Percentiles rank a stretch among this genome's conserved stretches.
Conservation (phyloP, 768 basidiomycete species). For the Lactarius hengduanensis region DNA sequence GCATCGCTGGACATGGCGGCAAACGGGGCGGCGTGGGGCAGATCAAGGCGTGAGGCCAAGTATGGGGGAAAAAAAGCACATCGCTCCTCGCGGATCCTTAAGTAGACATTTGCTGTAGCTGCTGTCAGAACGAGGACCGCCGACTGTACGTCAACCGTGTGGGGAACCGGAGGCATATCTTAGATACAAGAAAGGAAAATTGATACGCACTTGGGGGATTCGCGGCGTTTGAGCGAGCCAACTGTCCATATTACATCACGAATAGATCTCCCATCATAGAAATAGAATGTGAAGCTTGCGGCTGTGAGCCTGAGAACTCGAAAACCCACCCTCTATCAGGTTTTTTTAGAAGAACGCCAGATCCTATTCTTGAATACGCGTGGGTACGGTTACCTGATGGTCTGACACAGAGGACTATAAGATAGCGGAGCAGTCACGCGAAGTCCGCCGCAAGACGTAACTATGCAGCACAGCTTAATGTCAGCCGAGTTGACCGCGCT, state of each 20-base stretch:
- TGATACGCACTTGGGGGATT: slow-evolving; percentile 7
- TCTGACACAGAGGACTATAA: neutral
- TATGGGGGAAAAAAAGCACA: neutral
- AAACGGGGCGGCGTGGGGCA: neutral
- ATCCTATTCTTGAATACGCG: neutral
- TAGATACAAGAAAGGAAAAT: neutral
- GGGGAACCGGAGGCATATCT: neutral
- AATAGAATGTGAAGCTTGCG: neutral
- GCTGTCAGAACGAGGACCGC: neutral
- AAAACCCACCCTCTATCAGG: neutral
- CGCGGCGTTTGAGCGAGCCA: slow-evolving; percentile 1
- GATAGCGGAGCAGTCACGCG: neutral
- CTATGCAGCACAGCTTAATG: neutral
- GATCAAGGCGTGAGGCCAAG: neutral
- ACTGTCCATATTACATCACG: neutral
- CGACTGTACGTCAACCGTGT: neutral
- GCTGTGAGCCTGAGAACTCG: neutral
- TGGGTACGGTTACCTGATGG: neutral
- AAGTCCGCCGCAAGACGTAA: slow-evolving; percentile 2
- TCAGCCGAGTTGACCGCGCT: neutral
- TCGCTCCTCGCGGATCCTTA: neutral
- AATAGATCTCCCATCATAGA: neutral
- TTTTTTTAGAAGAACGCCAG: neutral
- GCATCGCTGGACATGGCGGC: slow-evolving; percentile 8
- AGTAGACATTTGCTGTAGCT: neutral